phyloP scores from a whole-genome alignment of 495 filamentous ascomycete genomes.

The Aspergillus heteromorphus region DNA sequence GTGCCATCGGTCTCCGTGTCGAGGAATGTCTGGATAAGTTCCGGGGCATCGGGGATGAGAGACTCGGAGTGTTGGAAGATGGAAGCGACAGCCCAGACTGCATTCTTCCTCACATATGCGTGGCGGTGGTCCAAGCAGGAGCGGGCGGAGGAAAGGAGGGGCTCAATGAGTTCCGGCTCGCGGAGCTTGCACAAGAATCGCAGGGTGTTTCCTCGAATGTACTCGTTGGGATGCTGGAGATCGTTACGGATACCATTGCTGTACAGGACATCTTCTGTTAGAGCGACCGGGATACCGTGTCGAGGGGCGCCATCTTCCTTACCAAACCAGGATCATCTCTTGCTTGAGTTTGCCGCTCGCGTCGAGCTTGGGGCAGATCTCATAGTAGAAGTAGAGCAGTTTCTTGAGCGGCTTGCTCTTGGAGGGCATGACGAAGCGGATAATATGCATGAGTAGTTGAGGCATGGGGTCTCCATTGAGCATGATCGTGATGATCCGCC shows the following conservation, averaged over 20 bases:
- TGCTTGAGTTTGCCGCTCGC: conserved; percentile 90
- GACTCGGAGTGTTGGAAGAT: conserved; percentile 88
- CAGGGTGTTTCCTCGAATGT: conserved; percentile 92
- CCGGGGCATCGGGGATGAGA: conserved; percentile 92
- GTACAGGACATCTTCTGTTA: conserved; percentile 17
- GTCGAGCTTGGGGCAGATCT: conserved; percentile 96
- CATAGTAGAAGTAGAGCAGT: conserved; percentile 97
- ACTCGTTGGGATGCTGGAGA: conserved; percentile 96
- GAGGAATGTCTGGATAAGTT: conserved; percentile 85
- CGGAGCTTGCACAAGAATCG: conserved; percentile 95
- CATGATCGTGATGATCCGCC: conserved; percentile 93
- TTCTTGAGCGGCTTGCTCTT: conserved; percentile 97
- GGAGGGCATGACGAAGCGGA: conserved; percentile 98
- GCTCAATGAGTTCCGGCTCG: conserved; percentile 94
- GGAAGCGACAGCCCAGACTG: conserved; percentile 88
- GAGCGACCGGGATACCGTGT: background rate
- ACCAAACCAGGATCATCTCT: conserved; percentile 99
- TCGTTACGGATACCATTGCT: conserved; percentile 98
- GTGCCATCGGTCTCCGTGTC: conserved; percentile 89
- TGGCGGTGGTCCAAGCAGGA: conserved; percentile 92
- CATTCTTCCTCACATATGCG: conserved; percentile 97
- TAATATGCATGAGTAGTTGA: conserved; percentile 97
- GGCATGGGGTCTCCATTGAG: conserved; percentile 97
- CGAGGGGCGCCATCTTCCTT: conserved; percentile 26
- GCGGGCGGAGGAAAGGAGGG: conserved; percentile 84